Base-by-base conservation (phyloP, 129 eudicot genomes). In the Tagetes erecta region DNA sequence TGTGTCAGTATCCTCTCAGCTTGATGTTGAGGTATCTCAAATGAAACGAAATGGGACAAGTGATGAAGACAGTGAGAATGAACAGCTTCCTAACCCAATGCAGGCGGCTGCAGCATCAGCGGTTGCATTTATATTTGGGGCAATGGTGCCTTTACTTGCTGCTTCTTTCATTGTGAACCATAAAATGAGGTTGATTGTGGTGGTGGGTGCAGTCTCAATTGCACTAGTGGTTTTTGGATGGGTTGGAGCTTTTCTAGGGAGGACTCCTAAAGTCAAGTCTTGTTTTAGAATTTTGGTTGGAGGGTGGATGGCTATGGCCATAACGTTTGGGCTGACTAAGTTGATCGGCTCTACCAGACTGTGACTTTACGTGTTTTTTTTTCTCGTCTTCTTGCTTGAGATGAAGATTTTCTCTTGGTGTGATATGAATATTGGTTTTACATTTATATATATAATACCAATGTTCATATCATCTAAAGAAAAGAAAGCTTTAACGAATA, bases 221-320 rank as follows among this genome's bases (percentile, higher is more conserved):
- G 83, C 86, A 6, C 69, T 82, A 30, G 63, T 56, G 37, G 68
- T 59, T 58, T 78, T 78, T 20, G 83, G 86, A n/a, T 75, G 86
- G 72, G 8, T 72, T 47, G 78, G 82, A 6, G 86, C 86, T 53
- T 63, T 55, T 38, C 73, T 82, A 33, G 86, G 83, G 72, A 50
- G 55, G 63, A 79, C 83, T 33, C 86, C 73, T 49, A 52, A 30
- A 73, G 73, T 82, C 52, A 82, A 72, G 76, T 82, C 86, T 72
- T 82, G 82, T 45, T 13, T 40, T 40, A 68, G 83, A 50, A 76
- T 78, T 67, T 14, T 82, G 73, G 64, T 73, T 30, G 86, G 86
- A 46, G 86, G 86, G 46, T 82, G 86, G 86, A 13, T 77, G 76
- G 86, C 86, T 64, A 82, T 82, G 83, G 83, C 80, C 38, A 73